A percentile compares a stretch with the other conserved stretches of the same genome.
These are phyloP conservation scores for Saccharomycopsis hybrid DNA, from an alignment of 1,139 yeast species.

Conservation along the genomic window DNA sequence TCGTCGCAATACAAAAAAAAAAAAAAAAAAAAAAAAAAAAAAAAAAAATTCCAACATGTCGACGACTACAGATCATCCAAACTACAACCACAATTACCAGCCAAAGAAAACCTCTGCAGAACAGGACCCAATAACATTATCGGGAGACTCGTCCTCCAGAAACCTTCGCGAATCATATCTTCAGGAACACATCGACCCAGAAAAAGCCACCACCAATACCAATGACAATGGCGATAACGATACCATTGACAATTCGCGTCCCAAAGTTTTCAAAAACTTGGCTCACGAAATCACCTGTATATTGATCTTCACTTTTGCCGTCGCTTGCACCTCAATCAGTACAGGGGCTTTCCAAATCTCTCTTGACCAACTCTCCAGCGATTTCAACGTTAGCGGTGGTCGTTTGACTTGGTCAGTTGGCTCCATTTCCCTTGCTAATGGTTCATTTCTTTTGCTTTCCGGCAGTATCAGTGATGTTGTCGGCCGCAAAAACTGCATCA, in stretches of 20 bases:
- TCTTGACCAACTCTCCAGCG: constrained; percentile 29
- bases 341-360: constrained; percentile 33
- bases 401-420: constrained; percentile 37
- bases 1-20: too few relatives aligned
- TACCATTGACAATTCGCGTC: constrained; percentile 23
- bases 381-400: constrained; percentile 34
- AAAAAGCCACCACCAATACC: neutral
- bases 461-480: constrained; percentile 41
- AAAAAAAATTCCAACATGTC: too few relatives aligned
- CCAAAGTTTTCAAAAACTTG: constrained; percentile 27
- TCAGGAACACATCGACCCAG: neutral
- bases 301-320: constrained; percentile 32
- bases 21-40: too few relatives aligned
- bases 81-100: neutral
- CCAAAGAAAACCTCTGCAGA: neutral
- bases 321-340: constrained; percentile 35
- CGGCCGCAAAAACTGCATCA: constrained; percentile 35
- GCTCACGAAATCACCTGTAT: constrained; percentile 30
- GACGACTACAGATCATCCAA: too few relatives aligned
- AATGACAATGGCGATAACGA: neutral
- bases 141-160: too few relatives aligned
- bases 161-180: too few relatives aligned
- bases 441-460: constrained; percentile 35
- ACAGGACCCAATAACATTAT: too few relatives aligned
- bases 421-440: constrained; percentile 36